These are phyloP conservation scores for Gigaspora rosea DNA, from an alignment of 192 early-diverging fungal genomes.

Conservation along the genomic window DNA sequence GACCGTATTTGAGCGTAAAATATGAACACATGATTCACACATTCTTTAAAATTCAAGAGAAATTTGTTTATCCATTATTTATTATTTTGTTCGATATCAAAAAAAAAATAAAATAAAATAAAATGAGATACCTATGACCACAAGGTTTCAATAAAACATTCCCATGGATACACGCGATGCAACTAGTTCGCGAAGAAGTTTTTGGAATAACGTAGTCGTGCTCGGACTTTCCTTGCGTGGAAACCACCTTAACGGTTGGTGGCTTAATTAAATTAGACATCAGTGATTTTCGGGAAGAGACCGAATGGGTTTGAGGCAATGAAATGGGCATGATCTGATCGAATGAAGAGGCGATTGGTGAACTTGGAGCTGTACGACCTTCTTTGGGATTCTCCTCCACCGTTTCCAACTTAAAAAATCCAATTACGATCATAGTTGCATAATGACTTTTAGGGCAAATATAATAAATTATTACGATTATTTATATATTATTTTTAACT, in stretches of 20 bases:
- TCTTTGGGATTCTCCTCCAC: background rate
- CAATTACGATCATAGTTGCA: background rate
- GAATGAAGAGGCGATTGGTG: background rate
- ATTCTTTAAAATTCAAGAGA: constrained; percentile 15
- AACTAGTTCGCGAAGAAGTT: background rate
- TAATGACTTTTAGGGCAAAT: background rate
- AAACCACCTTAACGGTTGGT: background rate
- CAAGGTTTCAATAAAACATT: constrained; percentile 26
- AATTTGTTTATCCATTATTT: no score
- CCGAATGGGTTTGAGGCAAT: background rate
- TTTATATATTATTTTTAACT: no score
- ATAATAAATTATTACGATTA: background rate
- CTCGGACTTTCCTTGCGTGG: background rate
- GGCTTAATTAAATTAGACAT: background rate
- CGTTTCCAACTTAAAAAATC: background rate
- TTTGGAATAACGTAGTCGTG: background rate
- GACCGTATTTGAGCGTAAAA: constrained; percentile 14
- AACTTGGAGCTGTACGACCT: background rate
- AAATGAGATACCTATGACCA: constrained; percentile 19
- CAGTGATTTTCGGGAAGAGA: background rate
- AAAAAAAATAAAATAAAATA: no score
- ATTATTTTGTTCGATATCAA: background rate
- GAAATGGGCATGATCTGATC: background rate
- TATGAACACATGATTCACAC: constrained; percentile 26
- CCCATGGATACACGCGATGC: constrained; percentile 12